phyloP scores from a whole-genome alignment of 768 basidiomycete species.

The Boletellus sp. region DNA sequence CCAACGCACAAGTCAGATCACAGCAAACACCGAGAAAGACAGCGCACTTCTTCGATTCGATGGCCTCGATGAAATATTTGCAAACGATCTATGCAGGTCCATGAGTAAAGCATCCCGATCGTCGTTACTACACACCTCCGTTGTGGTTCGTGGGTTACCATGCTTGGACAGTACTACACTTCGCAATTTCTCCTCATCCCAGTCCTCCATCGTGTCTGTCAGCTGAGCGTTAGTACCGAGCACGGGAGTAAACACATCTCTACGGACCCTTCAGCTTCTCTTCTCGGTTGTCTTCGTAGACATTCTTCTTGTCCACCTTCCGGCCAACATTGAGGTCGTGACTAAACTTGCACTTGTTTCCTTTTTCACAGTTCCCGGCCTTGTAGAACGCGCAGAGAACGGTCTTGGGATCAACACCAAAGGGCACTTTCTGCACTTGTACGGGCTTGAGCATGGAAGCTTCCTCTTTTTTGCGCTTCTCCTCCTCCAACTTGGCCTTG shows the following conservation, averaged over 20 bases:
- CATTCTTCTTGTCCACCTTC: constrained; percentile 92
- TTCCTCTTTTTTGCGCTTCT: constrained; percentile 81
- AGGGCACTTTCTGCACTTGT: constrained; percentile 82
- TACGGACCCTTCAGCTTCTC: constrained; percentile 69
- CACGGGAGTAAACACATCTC: not conserved
- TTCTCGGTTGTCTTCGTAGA: constrained; percentile 86
- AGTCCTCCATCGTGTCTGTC: constrained; percentile 93
- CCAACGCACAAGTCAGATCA: not conserved
- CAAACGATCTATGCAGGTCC: constrained; percentile 76
- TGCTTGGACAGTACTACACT: constrained; percentile 84
- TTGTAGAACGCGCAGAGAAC: constrained; percentile 91
- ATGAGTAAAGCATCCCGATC: constrained; percentile 8
- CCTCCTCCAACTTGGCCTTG: constrained; percentile 74
- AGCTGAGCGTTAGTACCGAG: not conserved
- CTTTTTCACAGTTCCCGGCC: constrained; percentile 91
- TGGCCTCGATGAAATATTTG: constrained; percentile 95
- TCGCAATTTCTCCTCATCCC: constrained; percentile 93
- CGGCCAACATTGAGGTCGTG: constrained; percentile 86
- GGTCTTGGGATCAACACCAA: constrained; percentile 96
- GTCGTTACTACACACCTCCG: constrained; percentile 58
- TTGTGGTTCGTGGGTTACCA: constrained; percentile 88
- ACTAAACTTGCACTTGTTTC: constrained; percentile 94
- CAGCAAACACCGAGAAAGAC: not conserved
- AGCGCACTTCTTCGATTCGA: constrained; percentile 77
- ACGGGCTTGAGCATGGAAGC: constrained; percentile 79